Evolutionary conservation across 1,284 basidiomycete genomes (phyloP), one percentile per base, ranked within the genome.

Genomic region (Austroboletus novae-zelandiae): DNA sequence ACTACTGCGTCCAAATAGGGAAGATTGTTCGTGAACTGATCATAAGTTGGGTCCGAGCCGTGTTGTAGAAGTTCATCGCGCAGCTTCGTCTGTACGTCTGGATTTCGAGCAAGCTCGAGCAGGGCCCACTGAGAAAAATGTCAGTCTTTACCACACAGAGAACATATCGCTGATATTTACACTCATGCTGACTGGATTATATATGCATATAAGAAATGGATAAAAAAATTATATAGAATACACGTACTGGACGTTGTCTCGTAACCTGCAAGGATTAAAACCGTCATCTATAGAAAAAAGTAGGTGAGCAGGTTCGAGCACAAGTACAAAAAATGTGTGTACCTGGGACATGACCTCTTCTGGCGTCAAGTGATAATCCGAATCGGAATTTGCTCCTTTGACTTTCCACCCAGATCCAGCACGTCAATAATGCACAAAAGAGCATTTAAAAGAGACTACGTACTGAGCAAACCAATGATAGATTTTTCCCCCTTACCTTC

Each of bases 291-390:
- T 11, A 10, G 20, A 34, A 44, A 18, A 3, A 2, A 31, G 17
- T 2, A 5, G 5, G 14, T 8, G 17, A 37, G 4, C 11, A 27
- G 15, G 15, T 4, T 11, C 9, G 2, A 41, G n/a, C 1, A 29
- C 9, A 9, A 5, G 7, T 45, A 17, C 14, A 23, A 23, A 5
- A 45, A 20, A 40, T 18, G 10, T n/a, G 14, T 44, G 35, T 47
- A 68, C 70, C 71, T 84, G 80, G 3, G 84, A 81, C 49, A 83
- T 58, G 25, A 90, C 78, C 62, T 92, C 89, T 20, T 81, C 80
- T 43, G 80, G 74, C 4, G 79, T 75, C 74, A 91, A 74, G 42
- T 70, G 71, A 43, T 78, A 59, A 18, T 71, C 69, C 0, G 71
- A 65, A 20, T 68, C 67, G 2, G 64, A 55, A 43, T 58, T 64